phyloP scores from a whole-genome alignment of 202 grass and related monocot species.

The Saccharum hybrid region DNA sequence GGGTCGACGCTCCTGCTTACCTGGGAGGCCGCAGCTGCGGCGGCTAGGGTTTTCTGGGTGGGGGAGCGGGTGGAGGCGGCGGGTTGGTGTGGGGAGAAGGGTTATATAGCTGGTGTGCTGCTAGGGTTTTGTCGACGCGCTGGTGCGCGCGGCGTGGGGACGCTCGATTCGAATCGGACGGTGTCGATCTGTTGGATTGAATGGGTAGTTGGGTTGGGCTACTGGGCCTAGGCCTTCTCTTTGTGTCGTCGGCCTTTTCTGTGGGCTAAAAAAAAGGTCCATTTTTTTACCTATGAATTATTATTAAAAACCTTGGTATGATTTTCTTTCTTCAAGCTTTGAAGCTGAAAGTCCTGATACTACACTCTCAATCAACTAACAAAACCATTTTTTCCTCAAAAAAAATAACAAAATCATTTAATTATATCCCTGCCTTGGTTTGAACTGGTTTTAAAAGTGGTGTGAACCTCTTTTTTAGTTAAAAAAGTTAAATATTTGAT shows the following conservation, averaged over 20 bases:
- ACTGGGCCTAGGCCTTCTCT: neutral
- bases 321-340: neutral
- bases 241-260: neutral
- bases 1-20: constrained; percentile 11
- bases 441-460: neutral
- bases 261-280: neutral
- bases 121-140: constrained; percentile 25
- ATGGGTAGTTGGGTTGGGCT: constrained; percentile 18
- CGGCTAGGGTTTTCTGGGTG: constrained; percentile 42
- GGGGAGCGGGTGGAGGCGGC: constrained; percentile 20
- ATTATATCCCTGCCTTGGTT: neutral
- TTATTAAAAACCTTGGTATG: neutral
- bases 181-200: neutral
- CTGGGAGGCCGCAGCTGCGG: constrained; percentile 22
- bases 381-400: neutral
- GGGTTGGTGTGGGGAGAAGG: accelerated
- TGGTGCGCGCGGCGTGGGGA: neutral
- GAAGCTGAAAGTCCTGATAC: neutral
- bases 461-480: neutral
- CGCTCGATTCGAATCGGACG: constrained; percentile 7
- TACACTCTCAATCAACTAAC: neutral
- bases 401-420: neutral
- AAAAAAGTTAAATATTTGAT: neutral
- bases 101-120: neutral
- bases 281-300: neutral